Base-by-base conservation (phyloP, 2,329 filamentous ascomycete species). In the Fusarium austroafricanum region DNA sequence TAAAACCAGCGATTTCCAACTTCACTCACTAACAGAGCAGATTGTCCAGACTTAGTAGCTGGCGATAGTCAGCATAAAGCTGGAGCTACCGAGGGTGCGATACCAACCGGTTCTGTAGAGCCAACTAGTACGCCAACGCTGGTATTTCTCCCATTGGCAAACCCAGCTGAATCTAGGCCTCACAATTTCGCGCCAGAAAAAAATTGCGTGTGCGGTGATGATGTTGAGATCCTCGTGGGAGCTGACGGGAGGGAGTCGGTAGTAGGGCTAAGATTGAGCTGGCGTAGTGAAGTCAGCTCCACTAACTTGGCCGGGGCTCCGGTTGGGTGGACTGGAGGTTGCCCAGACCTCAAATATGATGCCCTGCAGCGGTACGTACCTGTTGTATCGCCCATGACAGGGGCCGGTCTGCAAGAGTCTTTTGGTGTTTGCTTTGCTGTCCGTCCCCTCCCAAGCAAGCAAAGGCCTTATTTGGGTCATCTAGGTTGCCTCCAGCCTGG, bases 221-320 rank as follows among this genome's bases (percentile, higher is more conserved):
- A 60, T 67, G 61, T 71, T 53, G 54, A 70, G 60, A 70, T 69
- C 54, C 58, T 72, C 61, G 58, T 69, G 68, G 52, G 68, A 68
- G 70, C 68, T 74, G 70, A 71, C 61, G 67, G 65, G 62, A 61
- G 62, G 62, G 66, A 71, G 55, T 71, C 64, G 68, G 71, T 57
- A 73, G 67, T 74, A 74, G 71, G 72, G 72, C 71, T 74, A 74
- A 50, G 64, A 66, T 69, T 73, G 62, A 71, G 66, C 66, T 71
- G 71, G 70, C 67, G 64, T 69, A 59, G 44, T 65, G 52, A 67
- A 44, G 39, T 47, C 50, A 70, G 66, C 71, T 73, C 71, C 71
- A 73, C 71, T 58, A 69, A 67, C 67, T 39, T 66, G 59, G 65
- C 69, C 62, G 62, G 71, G 71, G 67, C 62, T 59, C 55, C 61